These are phyloP conservation scores for Zea luxurians DNA, from an alignment of 176 grass and related monocot species.

Conservation along the genomic window DNA sequence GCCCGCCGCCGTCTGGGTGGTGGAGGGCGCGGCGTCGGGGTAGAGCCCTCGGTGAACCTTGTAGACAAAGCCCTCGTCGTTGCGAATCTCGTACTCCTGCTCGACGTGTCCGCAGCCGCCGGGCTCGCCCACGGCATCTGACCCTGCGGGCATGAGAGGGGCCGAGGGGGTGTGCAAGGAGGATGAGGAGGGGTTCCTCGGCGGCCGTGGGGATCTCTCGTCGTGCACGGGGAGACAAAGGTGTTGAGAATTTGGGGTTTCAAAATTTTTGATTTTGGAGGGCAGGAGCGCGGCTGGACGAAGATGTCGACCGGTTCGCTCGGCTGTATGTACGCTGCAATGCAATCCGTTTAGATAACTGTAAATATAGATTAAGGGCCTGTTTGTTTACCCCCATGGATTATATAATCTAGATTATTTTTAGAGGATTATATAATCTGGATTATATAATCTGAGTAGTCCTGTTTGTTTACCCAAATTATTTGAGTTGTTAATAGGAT, in stretches of 20 bases:
- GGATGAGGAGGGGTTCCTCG: neutral
- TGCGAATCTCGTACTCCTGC: conserved; percentile 48
- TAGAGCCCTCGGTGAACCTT: conserved; percentile 48
- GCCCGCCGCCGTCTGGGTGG: conserved; percentile 1
- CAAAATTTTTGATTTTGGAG: neutral
- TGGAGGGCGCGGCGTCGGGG: conserved; percentile 16
- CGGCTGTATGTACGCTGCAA: no score
- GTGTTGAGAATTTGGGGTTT: neutral
- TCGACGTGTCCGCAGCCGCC: conserved; percentile 10
- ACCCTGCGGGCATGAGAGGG: neutral
- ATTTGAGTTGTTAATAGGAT: no score
- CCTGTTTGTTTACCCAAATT: no score
- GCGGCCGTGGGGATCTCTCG: neutral
- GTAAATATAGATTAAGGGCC: no score
- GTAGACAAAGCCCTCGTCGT: conserved; percentile 61
- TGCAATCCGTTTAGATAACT: no score
- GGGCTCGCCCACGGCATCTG: conserved; percentile 2
- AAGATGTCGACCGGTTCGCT: no score
- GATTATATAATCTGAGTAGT: no score
- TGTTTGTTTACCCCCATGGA: no score
- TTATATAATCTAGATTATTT: no score
- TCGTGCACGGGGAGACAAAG: neutral
- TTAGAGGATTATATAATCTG: no score
- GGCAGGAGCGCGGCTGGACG: neutral
- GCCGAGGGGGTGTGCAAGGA: neutral